Evolutionary conservation across 345 rosid genomes (phyloP).

Genomic region (Sonneratia caseolaris): DNA sequence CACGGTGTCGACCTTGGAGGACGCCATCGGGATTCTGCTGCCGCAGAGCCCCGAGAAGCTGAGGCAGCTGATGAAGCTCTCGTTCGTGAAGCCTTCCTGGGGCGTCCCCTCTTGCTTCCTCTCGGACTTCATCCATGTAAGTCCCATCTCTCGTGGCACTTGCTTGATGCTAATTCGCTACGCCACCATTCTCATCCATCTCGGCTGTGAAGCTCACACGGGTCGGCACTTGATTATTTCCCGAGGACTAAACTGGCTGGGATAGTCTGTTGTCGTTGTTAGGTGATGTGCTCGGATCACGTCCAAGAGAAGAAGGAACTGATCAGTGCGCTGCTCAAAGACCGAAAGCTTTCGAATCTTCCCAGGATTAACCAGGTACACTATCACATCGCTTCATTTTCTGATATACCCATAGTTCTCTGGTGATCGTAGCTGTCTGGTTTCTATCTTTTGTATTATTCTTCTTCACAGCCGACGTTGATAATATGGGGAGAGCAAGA

Average conservation of each 20-base stretch:
- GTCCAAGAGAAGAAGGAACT: slow-evolving; percentile 23
- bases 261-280: neutral
- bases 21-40: slow-evolving; percentile 49
- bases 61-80: slow-evolving; percentile 45
- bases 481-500: slow-evolving; percentile 82
- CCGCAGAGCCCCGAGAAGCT: slow-evolving; percentile 65
- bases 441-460: too few species aligned
- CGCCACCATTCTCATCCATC: too few species aligned
- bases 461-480: slow-evolving; percentile 47
- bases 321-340: slow-evolving; percentile 19
- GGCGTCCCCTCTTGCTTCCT: slow-evolving; percentile 23
- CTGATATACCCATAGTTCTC: too few species aligned
- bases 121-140: slow-evolving; percentile 23
- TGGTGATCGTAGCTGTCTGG: too few species aligned
- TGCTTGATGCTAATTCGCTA: too few species aligned
- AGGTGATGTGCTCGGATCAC: slow-evolving; percentile 31
- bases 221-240: too few species aligned
- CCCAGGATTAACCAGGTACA: slow-evolving; percentile 25
- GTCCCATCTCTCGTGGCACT: neutral
- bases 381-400: neutral
- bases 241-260: neutral
- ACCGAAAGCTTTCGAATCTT: slow-evolving; percentile 18
- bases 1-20: slow-evolving; percentile 46
- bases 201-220: too few species aligned
- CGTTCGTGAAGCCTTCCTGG: slow-evolving; percentile 37